phyloP scores from a whole-genome alignment of 805 yeast genomes.

The Candida endomychidarum region DNA sequence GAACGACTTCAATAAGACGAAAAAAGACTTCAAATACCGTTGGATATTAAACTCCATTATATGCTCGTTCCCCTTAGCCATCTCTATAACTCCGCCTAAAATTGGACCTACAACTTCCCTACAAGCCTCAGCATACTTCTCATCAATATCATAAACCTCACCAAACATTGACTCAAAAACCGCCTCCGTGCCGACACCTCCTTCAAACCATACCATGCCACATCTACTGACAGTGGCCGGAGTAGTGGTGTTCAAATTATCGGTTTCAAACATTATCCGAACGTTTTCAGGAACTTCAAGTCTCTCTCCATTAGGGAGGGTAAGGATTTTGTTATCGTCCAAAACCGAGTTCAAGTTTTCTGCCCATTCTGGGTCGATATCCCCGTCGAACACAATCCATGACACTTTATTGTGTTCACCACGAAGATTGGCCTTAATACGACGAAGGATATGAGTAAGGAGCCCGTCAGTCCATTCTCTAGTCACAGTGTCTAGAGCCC shows the following conservation, averaged over 20 bases:
- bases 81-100: neutral
- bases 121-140: constrained; percentile 3
- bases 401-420: constrained; percentile 57
- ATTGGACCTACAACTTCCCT: constrained; percentile 1
- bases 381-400: constrained; percentile 91
- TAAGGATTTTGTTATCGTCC: constrained; percentile 80
- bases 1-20: constrained; percentile 39
- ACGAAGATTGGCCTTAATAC: constrained; percentile 51
- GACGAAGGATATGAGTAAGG: constrained; percentile 65
- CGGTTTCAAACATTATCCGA: constrained; percentile 74
- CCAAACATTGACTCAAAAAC: constrained; percentile 6
- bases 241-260: constrained; percentile 63
- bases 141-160: constrained; percentile 3
- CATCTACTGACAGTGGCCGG: constrained; percentile 93
- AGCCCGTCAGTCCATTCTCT: constrained; percentile 93
- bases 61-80: constrained; percentile 32
- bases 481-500: constrained; percentile 69
- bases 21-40: constrained; percentile 40
- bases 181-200: constrained; percentile 3
- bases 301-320: constrained; percentile 90
- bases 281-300: constrained; percentile 63
- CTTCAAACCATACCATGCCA: constrained; percentile 79
- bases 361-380: constrained; percentile 91
- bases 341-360: constrained; percentile 87
- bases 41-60: constrained; percentile 48